Evolutionary conservation across 345 rosid species (phyloP).

Genomic region (Dipteronia dyeriana): DNA sequence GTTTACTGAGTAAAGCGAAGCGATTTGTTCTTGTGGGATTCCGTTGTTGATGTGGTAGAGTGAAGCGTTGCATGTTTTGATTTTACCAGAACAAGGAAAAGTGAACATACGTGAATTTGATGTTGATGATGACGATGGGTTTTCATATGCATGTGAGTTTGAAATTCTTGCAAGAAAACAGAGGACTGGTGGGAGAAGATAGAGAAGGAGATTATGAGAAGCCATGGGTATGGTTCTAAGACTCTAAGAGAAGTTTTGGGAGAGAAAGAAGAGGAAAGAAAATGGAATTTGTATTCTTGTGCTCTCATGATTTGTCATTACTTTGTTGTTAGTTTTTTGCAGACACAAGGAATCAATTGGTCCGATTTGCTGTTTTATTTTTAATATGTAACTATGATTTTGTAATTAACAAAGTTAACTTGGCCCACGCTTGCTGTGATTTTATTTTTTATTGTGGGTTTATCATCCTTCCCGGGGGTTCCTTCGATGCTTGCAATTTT

Average conservation of each 20-base stretch:
- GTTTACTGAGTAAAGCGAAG: slow-evolving; percentile 41
- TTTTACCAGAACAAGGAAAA: slow-evolving; percentile 28
- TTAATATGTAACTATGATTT: not conserved
- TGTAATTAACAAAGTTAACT: slow-evolving; percentile 20
- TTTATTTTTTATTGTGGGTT: slow-evolving; percentile 1
- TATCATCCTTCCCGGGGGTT: not conserved
- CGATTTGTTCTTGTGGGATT: slow-evolving; percentile 27
- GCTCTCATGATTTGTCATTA: slow-evolving; percentile 10
- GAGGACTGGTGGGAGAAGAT: slow-evolving; percentile 17
- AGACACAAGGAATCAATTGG: not conserved
- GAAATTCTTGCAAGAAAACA: slow-evolving; percentile 4
- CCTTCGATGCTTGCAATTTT: slow-evolving; percentile 36
- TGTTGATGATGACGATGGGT: not conserved
- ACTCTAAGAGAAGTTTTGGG: not conserved
- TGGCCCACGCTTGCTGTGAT: not conserved
- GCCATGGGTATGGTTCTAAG: slow-evolving; percentile 23
- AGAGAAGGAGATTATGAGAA: slow-evolving; percentile 18
- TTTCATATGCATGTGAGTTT: not conserved
- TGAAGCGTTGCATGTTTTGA: slow-evolving; percentile 34
- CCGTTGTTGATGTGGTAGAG: slow-evolving; percentile 43
- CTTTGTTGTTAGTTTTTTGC: not conserved
- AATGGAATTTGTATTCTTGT: not conserved
- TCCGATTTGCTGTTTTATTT: not conserved
- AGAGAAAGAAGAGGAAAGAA: slow-evolving; percentile 1
- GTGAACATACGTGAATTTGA: slow-evolving; percentile 10